A percentile compares a stretch with the other conserved stretches of the same genome.
These are phyloP conservation scores for Sphaerobolus stellatus DNA, from an alignment of 1,284 basidiomycete genomes.

Conservation along the genomic window DNA sequence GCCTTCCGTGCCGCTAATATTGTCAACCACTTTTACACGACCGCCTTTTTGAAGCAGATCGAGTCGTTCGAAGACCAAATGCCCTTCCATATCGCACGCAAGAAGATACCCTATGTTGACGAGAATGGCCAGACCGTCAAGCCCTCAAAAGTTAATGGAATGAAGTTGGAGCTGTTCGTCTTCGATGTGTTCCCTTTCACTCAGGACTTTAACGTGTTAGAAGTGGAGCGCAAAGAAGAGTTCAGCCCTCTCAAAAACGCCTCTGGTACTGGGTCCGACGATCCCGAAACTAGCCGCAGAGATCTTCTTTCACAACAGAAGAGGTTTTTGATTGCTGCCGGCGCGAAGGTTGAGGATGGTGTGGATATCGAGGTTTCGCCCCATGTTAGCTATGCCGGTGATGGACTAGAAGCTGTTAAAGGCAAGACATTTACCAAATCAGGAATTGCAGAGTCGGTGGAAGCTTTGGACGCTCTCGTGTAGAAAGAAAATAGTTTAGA, in stretches of 20 bases:
- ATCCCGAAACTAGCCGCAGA: conserved; percentile 84
- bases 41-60: conserved; percentile 78
- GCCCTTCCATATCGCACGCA: conserved; percentile 96
- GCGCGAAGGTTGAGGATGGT: conserved; percentile 66
- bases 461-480: conserved; percentile 51
- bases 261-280: conserved; percentile 90
- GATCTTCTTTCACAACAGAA: conserved; percentile 91
- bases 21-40: conserved; percentile 98
- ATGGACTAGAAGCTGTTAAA: conserved; percentile 79
- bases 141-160: conserved; percentile 91
- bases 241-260: conserved; percentile 99
- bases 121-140: conserved; percentile 67
- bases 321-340: conserved; percentile 79
- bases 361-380: conserved; percentile 91
- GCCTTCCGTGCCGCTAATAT: conserved; percentile 96
- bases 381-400: conserved; percentile 81
- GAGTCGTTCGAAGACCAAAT: conserved; percentile 86
- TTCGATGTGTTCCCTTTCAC: conserved; percentile 99
- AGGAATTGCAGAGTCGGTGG: conserved; percentile 46
- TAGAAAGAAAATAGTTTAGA: conserved; percentile 17
- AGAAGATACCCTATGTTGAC: conserved; percentile 91
- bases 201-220: conserved; percentile 80
- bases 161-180: conserved; percentile 99
- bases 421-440: conserved; percentile 75
- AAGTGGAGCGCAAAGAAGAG: conserved; percentile 87